A percentile compares a stretch with the other conserved stretches of the same genome.
Evolutionary conservation across 306 rosid species (phyloP).

Genomic region (Acacia crassicarpa): DNA sequence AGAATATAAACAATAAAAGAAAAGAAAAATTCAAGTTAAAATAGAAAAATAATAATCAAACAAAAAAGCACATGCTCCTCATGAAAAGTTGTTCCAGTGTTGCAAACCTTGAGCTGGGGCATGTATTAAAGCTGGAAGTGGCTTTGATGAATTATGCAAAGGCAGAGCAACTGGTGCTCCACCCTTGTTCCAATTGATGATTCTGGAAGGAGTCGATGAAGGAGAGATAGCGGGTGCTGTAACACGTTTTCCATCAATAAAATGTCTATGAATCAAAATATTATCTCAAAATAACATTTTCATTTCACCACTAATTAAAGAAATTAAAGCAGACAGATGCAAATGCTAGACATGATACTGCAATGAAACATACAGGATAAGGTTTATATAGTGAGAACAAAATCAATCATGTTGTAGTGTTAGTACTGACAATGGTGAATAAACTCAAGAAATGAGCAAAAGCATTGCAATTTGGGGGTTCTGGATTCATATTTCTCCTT

Average conservation of each 20-base stretch:
- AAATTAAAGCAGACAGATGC: slow-evolving; percentile 3
- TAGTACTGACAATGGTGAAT: neutral
- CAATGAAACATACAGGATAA: neutral
- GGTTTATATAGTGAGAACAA: neutral
- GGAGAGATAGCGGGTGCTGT: slow-evolving; percentile 71
- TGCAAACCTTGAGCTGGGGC: slow-evolving; percentile 51
- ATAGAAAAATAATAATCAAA: too few species aligned
- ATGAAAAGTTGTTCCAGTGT: slow-evolving; percentile 29
- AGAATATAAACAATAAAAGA: too few species aligned
- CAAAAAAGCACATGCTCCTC: slow-evolving; percentile 5
- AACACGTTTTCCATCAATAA: slow-evolving; percentile 28
- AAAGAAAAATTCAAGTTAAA: too few species aligned
- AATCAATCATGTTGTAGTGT: neutral
- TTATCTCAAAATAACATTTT: neutral
- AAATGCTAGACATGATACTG: neutral
- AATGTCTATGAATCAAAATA: slow-evolving; percentile 24
- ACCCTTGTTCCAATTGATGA: slow-evolving; percentile 33
- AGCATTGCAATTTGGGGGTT: neutral
- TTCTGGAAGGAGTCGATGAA: slow-evolving; percentile 51
- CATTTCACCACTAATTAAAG: slow-evolving; percentile 1
- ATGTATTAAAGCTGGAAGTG: slow-evolving; percentile 40
- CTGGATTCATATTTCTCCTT: neutral
- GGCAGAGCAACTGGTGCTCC: slow-evolving; percentile 53
- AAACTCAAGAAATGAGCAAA: slow-evolving; percentile 4
- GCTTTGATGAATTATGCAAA: slow-evolving; percentile 38